phyloP scores from a whole-genome alignment of 1,284 basidiomycete genomes.

The Ceratobasidium sp. region DNA sequence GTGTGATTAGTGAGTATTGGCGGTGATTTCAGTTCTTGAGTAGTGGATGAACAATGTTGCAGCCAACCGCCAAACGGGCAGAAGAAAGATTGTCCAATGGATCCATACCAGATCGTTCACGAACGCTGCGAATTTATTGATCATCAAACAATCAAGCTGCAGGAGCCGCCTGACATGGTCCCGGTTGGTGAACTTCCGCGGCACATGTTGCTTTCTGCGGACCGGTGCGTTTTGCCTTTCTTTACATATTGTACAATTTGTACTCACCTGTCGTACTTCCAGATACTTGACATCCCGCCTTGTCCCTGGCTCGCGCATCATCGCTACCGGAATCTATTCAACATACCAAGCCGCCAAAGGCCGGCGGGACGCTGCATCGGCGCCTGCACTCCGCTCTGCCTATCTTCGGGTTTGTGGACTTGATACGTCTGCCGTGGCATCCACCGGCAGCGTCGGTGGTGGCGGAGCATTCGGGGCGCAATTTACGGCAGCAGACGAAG shows the following conservation, averaged over 20 bases:
- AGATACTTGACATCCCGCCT: constrained; percentile 87
- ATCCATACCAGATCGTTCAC: constrained; percentile 97
- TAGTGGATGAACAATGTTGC: neutral
- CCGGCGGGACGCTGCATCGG: constrained; percentile 63
- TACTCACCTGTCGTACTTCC: neutral
- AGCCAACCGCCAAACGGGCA: constrained; percentile 74
- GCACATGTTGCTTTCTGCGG: constrained; percentile 93
- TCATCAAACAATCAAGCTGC: constrained; percentile 95
- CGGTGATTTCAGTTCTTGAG: neutral
- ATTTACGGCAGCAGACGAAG: constrained; percentile 96
- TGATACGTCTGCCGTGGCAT: constrained; percentile 68
- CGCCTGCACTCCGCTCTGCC: constrained; percentile 89
- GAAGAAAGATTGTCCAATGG: constrained; percentile 92
- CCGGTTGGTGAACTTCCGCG: constrained; percentile 97
- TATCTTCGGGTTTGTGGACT: constrained; percentile 95
- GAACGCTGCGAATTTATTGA: constrained; percentile 95
- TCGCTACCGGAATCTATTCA: constrained; percentile 97
- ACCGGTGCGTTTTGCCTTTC: constrained; percentile 61
- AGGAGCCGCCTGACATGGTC: constrained; percentile 99
- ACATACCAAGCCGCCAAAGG: constrained; percentile 89
- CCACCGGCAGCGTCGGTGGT: constrained; percentile 70
- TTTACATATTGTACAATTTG: neutral
- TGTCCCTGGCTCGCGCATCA: constrained; percentile 92
- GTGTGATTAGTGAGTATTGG: constrained; percentile 75
- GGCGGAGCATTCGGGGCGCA: constrained; percentile 80